Evolutionary conservation across 352 stramenopile genomes (phyloP), one percentile per base, ranked within the genome.

Genomic region (Pythium rishiriense): DNA sequence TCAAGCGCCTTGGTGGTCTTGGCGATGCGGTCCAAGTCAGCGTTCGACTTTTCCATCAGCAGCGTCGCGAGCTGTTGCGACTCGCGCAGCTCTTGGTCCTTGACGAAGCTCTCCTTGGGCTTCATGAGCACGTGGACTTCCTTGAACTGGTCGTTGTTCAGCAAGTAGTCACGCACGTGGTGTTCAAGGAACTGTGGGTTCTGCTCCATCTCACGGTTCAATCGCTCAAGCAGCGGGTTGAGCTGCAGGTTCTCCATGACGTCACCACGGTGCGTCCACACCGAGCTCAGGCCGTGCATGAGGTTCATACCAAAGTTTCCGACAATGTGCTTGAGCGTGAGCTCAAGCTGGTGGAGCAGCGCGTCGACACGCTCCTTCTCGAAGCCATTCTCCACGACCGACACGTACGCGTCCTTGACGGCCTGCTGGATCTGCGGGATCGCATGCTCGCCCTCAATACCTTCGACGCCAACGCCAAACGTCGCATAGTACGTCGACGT

Each of bases 261-360:
- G 46, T 93, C 82, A 10, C 86, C 84, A 19, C 72, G 68, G 62
- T 94, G 84, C 4, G 76, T 73, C 86, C 86, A 94, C 25, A 84
- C 74, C 11, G 79, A 89, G 62, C 79, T 88, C 11, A 83, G 67
- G 2, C 76, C 81, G 52, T 91, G 84, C 81, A 94, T 83, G 19
- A 93, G 62, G 21, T 85, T 83, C 58, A 94, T 67, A 0, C 86
- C 86, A 75, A 94, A 94, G 57, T 93, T 91, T 48, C 82, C 81
- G 0, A 85, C 81, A 26, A 94, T 84, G 62, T 94, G 84, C 61
- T 94, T 94, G n/a, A 87, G 69, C 62, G 79, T 90, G 54, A 94
- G 66, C 62, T 94, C 86, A 25, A 94, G 65, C 65, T 94, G 86
- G 52, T 94, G 86, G 37, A 94, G 64, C 66, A 94, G 43, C 8